A percentile compares a stretch with the other conserved stretches of the same genome.
Evolutionary conservation across 768 basidiomycete species (phyloP).

Genomic region (Kwoniella pini): DNA sequence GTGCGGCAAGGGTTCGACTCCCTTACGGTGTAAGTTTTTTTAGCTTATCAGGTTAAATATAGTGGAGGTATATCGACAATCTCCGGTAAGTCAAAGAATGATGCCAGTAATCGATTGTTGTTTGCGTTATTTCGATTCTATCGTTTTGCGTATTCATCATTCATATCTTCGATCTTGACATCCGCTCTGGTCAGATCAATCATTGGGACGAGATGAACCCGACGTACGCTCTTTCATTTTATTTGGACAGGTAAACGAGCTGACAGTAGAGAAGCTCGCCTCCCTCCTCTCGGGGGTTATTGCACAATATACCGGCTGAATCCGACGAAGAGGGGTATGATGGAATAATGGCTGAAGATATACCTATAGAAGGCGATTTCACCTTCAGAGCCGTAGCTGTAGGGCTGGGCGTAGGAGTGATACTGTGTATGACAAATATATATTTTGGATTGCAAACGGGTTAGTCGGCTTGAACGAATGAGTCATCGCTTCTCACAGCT

Average conservation of each 20-base stretch:
- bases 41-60: neutral
- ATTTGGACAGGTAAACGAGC: neutral
- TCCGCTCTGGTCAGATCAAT: too few relatives aligned
- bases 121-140: too few relatives aligned
- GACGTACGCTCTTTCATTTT: constrained; percentile 3
- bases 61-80: neutral
- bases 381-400: constrained; percentile 65
- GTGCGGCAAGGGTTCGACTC: constrained; percentile 31
- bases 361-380: constrained; percentile 42
- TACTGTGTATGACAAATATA: constrained; percentile 86
- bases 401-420: constrained; percentile 61
- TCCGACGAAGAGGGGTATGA: constrained; percentile 25
- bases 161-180: too few relatives aligned
- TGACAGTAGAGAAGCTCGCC: constrained; percentile 5
- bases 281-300: constrained; percentile 9
- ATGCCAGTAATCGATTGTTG: neutral
- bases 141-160: too few relatives aligned
- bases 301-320: constrained; percentile 10
- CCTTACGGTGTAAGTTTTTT: constrained; percentile 27
- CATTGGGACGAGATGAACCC: too few relatives aligned
- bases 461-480: too few relatives aligned
- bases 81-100: neutral
- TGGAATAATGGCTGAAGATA: constrained; percentile 16
- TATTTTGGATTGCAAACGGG: constrained; percentile 52
- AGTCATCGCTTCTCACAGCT: too few relatives aligned